Evolutionary conservation across 257 asterid species (phyloP).

Genomic region (Coffea canephora): DNA sequence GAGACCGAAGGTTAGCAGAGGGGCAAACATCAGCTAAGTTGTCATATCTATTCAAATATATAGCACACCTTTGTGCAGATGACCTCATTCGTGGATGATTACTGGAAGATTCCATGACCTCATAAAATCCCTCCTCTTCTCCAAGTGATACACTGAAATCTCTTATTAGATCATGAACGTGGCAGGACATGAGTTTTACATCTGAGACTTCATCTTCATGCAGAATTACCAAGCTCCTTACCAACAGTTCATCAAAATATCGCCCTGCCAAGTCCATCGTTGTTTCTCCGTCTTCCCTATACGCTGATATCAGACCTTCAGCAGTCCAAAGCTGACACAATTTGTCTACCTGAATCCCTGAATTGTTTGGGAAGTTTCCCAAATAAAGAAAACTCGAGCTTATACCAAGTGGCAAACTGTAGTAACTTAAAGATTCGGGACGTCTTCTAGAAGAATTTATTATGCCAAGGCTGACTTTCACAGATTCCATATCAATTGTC

Average conservation of each 20-base stretch:
- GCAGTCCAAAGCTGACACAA: conserved; percentile 23
- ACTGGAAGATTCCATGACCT: background rate
- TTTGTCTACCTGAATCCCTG: conserved; percentile 12
- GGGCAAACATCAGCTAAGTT: too few relatives aligned
- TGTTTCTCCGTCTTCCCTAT: background rate
- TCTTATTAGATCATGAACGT: conserved; percentile 12
- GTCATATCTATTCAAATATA: conserved; percentile 7
- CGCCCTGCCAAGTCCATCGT: conserved; percentile 7
- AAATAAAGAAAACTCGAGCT: conserved; percentile 32
- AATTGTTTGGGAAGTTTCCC: conserved; percentile 25
- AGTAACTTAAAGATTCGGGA: conserved; percentile 11
- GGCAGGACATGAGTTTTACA: background rate
- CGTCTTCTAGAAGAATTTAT: too few relatives aligned
- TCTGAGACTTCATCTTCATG: conserved; percentile 4
- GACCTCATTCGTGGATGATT: background rate
- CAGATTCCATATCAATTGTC: too few relatives aligned
- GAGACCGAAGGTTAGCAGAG: conserved; percentile 3
- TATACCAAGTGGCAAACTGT: conserved; percentile 13
- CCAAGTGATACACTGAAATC: conserved; percentile 15
- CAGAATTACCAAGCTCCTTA: conserved; percentile 2
- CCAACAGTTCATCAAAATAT: conserved; percentile 9
- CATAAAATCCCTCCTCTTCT: conserved; percentile 2
- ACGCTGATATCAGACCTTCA: conserved; percentile 18
- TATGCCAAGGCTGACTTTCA: too few relatives aligned
- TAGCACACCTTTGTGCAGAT: conserved; percentile 5